These are phyloP conservation scores for Rhododendron kiyosumense DNA, from an alignment of 148 eudicot genomes.

Conservation along the genomic window DNA sequence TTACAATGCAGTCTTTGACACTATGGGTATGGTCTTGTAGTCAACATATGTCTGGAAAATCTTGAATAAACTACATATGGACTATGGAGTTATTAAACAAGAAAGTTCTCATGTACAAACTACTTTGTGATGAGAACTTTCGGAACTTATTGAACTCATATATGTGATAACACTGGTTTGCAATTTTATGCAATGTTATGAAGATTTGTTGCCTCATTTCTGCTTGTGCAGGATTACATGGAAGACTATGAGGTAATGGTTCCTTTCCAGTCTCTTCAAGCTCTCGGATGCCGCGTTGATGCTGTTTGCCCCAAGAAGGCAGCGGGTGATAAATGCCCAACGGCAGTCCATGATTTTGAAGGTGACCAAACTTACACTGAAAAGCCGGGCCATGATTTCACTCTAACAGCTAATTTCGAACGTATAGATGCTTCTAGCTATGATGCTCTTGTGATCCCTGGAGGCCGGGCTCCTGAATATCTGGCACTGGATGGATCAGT, in stretches of 20 bases:
- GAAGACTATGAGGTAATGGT: constrained; percentile 96
- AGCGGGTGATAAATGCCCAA: constrained; percentile 71
- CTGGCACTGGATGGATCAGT: constrained; percentile 79
- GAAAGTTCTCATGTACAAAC: not conserved
- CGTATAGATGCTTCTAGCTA: constrained; percentile 60
- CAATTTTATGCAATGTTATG: not conserved
- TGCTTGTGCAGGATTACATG: constrained; percentile 72
- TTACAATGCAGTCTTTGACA: not conserved
- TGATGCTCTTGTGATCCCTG: constrained; percentile 96
- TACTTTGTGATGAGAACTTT: not conserved
- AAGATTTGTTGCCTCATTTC: not conserved
- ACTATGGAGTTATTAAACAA: not conserved
- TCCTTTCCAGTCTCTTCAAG: constrained; percentile 93
- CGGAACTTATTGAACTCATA: not conserved
- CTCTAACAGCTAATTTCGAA: constrained; percentile 62
- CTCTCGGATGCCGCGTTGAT: constrained; percentile 92
- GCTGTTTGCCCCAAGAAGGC: constrained; percentile 88
- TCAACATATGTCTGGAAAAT: not conserved
- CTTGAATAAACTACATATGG: not conserved
- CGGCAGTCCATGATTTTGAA: constrained; percentile 96
- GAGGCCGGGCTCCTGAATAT: constrained; percentile 98
- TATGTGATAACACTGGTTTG: not conserved
- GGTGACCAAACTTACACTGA: constrained; percentile 98
- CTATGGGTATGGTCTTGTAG: not conserved
- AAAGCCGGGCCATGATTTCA: constrained; percentile 88